Evolutionary conservation across 768 basidiomycete genomes (phyloP), one percentile per base, ranked within the genome.

Genomic region (Gloeopeniophorella convolvens): DNA sequence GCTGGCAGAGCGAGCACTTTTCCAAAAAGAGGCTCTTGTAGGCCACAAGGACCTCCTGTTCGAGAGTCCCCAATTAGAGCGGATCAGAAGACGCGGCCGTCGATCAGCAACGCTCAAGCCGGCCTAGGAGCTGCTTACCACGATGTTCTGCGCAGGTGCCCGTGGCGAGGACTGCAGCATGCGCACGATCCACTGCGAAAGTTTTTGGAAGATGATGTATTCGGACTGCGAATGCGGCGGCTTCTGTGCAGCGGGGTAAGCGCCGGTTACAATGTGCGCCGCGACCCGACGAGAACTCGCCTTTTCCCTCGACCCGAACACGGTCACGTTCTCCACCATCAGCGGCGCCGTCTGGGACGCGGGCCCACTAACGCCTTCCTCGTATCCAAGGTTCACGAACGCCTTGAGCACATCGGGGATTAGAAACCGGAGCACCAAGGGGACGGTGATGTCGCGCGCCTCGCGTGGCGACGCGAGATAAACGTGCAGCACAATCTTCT

Each of bases 221-320:
- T 79, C 77, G 11, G 84, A 85, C 57, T 85, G 79, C 13, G 78
- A 79, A 62, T 88, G 82, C 3, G 82, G 79, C 26, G 74, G 65
- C 67, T 79, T 84, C 84, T 87, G n/a, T n/a, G 52, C 10, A 41
- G 26, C 13, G 30, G 30, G 36, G 35, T 42, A 7, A 53, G 33
- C 20, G 30, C n/a, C n/a, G n/a, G n/a, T n/a, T n/a, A n/a, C n/a
- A 35, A 15, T 18, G 42, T 16, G 23, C 24, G 13, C 4, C 23
- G 13, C 11, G 12, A 43, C 2, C 8, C 34, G 6, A 27, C 10
- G 18, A 16, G 42, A 41, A 60, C 50, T 44, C 55, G 83, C 86
- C 69, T 70, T 74, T 69, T 90, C 88, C 59, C 86, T 71, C 20
- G 87, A 80, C 5, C 83, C 86, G 63, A 88, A 85, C 9, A 74